Evolutionary conservation across 495 filamentous ascomycete species (phyloP), one percentile per base, ranked within the genome.

Genomic region (Neurospora discreta): DNA sequence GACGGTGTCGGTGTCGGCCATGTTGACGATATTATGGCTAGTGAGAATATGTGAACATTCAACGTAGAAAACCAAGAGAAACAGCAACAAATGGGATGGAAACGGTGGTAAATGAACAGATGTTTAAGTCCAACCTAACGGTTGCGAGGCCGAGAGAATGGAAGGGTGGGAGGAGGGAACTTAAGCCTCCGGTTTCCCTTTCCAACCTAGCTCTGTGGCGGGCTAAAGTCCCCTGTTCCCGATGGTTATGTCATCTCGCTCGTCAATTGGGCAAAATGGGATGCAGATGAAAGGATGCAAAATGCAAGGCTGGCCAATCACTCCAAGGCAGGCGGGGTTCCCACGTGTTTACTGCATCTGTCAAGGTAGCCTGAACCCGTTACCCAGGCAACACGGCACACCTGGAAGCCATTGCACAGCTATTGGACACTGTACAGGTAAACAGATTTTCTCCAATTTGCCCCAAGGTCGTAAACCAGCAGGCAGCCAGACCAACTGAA

Each of bases 1-100:
- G 60, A 76, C 74, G 42, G 75, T 13, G 39, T 77, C 74, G 23
- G 74, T 68, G 69, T 76, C 72, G 44, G 78, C 74, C 78, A 79
- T 78, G 74, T 68, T 26, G 38, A 68, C 26, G 65, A 39, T 39
- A 3, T 39, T 71, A 33, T 38, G 46, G 42, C 26, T 26, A 39
- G 65, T 44, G 20, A n/a, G n/a, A n/a, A 39, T 69, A 41, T 44
- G 72, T 42, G n/a, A 71, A 16, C 52, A 65, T 65, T 0, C 52
- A 65, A 65, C 9, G 26, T 8, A 33, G 3, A n/a, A 30, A 11
- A 70, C 40, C 69, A 67, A 39, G 44, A 39, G n/a, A 60, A 60
- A 40, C 26, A 69, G 23, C 10, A 58, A n/a, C n/a, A n/a, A n/a
- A 58, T n/a, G 23, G 69, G 23, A 73, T 40, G 60, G 38, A 16